phyloP scores from a whole-genome alignment of 495 filamentous ascomycete genomes.

The Lasiosphaeria miniovina region DNA sequence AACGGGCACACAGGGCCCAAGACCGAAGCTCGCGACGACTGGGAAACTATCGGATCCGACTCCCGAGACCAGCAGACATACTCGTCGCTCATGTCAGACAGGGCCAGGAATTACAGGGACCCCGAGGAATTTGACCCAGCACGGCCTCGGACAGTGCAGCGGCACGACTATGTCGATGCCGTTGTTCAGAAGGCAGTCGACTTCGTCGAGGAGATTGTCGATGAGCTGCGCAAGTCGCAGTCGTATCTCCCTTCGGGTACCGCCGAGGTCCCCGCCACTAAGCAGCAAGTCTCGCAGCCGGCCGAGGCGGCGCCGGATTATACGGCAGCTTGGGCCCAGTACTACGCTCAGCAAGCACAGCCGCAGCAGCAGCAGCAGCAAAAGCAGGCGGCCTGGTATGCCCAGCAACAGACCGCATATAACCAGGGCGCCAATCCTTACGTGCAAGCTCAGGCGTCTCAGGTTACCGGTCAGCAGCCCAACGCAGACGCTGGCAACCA shows the following conservation, averaged over 20 bases:
- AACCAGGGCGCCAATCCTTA: conserved; percentile 25
- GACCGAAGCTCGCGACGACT: conserved; percentile 6
- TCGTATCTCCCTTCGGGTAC: conserved; percentile 13
- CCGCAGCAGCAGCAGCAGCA: conserved; percentile 27
- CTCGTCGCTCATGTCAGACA: conserved; percentile 33
- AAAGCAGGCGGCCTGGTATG: conserved; percentile 30
- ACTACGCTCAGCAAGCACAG: conserved; percentile 30
- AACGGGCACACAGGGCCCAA: conserved; percentile 4
- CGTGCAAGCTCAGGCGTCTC: conserved; percentile 14
- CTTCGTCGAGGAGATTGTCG: conserved; percentile 29
- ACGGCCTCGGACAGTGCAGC: conserved; percentile 23
- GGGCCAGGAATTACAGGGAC: conserved; percentile 32
- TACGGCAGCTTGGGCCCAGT: conserved; percentile 28
- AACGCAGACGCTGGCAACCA: conserved; percentile 15
- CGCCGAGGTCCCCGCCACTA: neutral
- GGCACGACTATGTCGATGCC: conserved; percentile 33
- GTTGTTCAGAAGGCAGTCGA: conserved; percentile 30
- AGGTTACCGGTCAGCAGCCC: conserved; percentile 13
- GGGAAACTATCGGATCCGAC: conserved; percentile 7
- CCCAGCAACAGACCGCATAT: conserved; percentile 22
- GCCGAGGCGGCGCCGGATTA: conserved; percentile 24
- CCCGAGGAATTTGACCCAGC: conserved; percentile 30
- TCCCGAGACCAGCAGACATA: conserved; percentile 27
- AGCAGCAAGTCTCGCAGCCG: conserved; percentile 8
- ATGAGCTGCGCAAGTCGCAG: conserved; percentile 27